Evolutionary conservation across 2,329 filamentous ascomycete genomes (phyloP), one percentile per base, ranked within the genome.

Genomic region (Epicoccum sorghinum): DNA sequence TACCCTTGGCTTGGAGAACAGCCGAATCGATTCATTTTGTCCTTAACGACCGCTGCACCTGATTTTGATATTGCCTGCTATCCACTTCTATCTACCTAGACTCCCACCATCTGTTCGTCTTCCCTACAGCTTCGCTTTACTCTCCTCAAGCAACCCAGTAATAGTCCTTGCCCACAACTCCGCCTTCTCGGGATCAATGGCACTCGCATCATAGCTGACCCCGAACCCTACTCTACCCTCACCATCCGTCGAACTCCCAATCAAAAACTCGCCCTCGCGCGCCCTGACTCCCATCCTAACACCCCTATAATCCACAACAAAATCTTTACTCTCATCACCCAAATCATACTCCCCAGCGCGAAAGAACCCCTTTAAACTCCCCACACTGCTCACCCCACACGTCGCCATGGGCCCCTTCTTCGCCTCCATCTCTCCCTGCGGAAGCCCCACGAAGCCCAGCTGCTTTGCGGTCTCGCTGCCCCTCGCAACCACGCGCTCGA

Each of bases 241-340:
- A 0, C 53, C 69, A 58, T 75, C 71, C 33, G 77, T 75, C 25
- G 64, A 73, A 33, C 76, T 75, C 0, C 77, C 78, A 1, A 80
- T 64, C 51, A 81, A 50, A 50, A 80, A 81, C 62, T 81, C 79
- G 3, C 75, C 71, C 6, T 80, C 78, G 25, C 79, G 64, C 3
- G 78, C 76, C 30, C 79, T 62, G 7, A 81, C 78, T 9, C 71
- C 73, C 45, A 76, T 71, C 18, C 61, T 69, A 32, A 77, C 39
- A 3, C 62, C 55, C 4, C 69, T 59, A 43, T 72, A 79, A 56
- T 79, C 75, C 2, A 72, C 78, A 6, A 66, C 73, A 41, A 80
- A 76, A 32, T 76, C 73, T 41, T 67, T 69, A 0, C 13, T 24
- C 45, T 57, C 0, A 48, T 73, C 38, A 9, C 58, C 29, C n/a